Percentiles rank a stretch among this genome's conserved stretches.
These are phyloP conservation scores for Pythium volutum DNA, from an alignment of 352 stramenopile species.

Conservation along the genomic window DNA sequence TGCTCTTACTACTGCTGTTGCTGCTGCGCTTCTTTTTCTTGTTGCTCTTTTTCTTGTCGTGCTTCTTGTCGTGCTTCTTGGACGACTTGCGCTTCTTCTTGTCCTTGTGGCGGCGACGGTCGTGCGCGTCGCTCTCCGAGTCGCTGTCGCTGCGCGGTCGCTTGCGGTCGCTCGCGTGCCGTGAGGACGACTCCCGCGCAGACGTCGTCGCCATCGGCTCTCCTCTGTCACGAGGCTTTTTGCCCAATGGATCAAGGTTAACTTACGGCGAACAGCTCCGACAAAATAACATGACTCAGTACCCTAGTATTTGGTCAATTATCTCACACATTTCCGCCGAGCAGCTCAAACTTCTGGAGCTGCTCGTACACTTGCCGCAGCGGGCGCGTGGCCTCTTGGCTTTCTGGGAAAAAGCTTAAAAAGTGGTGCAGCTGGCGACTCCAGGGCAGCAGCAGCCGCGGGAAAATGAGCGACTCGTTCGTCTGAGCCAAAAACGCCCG, in stretches of 20 bases:
- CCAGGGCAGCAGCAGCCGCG: constrained; percentile 76
- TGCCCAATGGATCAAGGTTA: constrained; percentile 3
- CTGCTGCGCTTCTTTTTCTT: neutral
- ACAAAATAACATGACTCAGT: constrained; percentile 8
- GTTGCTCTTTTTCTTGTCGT: constrained; percentile 21
- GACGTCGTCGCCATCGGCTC: neutral
- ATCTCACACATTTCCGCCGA: neutral
- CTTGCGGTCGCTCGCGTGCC: constrained; percentile 12
- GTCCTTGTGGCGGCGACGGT: constrained; percentile 13
- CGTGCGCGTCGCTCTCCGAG: constrained; percentile 28
- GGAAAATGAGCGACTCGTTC: constrained; percentile 37
- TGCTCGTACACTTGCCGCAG: constrained; percentile 79
- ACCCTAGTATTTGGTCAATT: neutral
- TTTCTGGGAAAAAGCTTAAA: constrained; percentile 85
- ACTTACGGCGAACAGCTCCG: constrained; percentile 13
- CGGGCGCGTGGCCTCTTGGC: constrained; percentile 75
- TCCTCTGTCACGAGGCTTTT: neutral
- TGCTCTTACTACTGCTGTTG: neutral
- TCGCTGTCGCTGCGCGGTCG: constrained; percentile 6
- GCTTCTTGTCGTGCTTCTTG: constrained; percentile 34
- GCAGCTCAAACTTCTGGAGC: constrained; percentile 68
- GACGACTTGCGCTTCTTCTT: constrained; percentile 31
- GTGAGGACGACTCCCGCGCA: neutral
- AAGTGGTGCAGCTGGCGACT: constrained; percentile 86
- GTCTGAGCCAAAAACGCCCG: constrained; percentile 44